A percentile compares a stretch with the other conserved stretches of the same genome.
These are phyloP conservation scores for Alisma plantagoaquatica DNA, from an alignment of 106 monocot species.

Conservation along the genomic window DNA sequence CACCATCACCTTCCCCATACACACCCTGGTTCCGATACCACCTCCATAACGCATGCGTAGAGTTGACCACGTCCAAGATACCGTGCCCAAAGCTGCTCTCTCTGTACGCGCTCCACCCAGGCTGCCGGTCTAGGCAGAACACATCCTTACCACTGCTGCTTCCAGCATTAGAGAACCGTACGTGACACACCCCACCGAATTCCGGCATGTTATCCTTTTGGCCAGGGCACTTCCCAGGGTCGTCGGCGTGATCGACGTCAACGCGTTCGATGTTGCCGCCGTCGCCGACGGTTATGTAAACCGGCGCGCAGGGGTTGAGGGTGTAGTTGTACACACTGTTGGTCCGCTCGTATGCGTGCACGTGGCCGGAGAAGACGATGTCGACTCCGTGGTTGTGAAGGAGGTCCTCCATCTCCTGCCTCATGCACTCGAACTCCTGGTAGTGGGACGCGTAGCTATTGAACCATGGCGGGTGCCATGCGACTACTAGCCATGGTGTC, in stretches of 20 bases:
- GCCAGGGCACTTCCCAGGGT: slow-evolving; percentile 73
- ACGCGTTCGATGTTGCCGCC: slow-evolving; percentile 86
- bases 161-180: slow-evolving; percentile 77
- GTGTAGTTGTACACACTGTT: slow-evolving; percentile 78
- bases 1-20: slow-evolving; percentile 31
- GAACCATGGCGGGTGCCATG: slow-evolving; percentile 94
- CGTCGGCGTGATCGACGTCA: slow-evolving; percentile 69
- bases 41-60: slow-evolving; percentile 79
- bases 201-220: slow-evolving; percentile 50
- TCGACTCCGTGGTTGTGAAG: slow-evolving; percentile 65
- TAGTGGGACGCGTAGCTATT: slow-evolving; percentile 92
- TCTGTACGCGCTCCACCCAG: slow-evolving; percentile 87
- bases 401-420: slow-evolving; percentile 74
- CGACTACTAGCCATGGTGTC: slow-evolving; percentile 82
- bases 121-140: slow-evolving; percentile 76
- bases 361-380: slow-evolving; percentile 81
- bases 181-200: slow-evolving; percentile 63
- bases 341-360: slow-evolving; percentile 89
- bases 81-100: slow-evolving; percentile 97
- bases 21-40: slow-evolving; percentile 81
- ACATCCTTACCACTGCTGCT: slow-evolving; percentile 70
- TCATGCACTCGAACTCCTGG: slow-evolving; percentile 93
- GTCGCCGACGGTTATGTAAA: slow-evolving; percentile 89
- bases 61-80: slow-evolving; percentile 89
- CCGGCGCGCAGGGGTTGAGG: slow-evolving; percentile 68